These are phyloP conservation scores for Parastagonospora avenae DNA, from an alignment of 2,329 filamentous ascomycete species.

Conservation along the genomic window DNA sequence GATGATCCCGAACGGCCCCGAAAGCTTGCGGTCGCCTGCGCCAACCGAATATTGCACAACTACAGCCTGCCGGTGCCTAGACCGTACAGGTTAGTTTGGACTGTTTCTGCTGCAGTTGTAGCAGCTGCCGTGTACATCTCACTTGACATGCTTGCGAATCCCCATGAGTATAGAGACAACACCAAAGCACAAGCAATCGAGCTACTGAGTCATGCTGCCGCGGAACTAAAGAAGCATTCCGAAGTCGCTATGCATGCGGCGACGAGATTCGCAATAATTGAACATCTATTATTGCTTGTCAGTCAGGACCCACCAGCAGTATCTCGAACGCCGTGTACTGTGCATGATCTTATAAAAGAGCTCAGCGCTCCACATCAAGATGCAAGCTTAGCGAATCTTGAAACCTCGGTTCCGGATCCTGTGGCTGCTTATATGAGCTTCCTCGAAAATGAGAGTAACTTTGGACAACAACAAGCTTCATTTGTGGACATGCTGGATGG, in stretches of 20 bases:
- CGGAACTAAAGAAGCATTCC: conserved; percentile 10
- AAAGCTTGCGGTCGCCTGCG: conserved; percentile 4
- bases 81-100: conserved; percentile 11
- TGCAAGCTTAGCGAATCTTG: background rate
- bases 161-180: conserved; percentile 1
- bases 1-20: background rate
- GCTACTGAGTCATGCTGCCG: conserved; percentile 5
- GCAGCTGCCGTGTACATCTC: conserved; percentile 13
- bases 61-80: conserved; percentile 11
- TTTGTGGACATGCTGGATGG: too few relatives aligned
- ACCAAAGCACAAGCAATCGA: conserved; percentile 2
- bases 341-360: conserved; percentile 9
- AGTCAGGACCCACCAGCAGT: background rate
- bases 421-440: too few relatives aligned
- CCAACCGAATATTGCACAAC: conserved; percentile 8
- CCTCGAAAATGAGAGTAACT: too few relatives aligned
- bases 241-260: conserved; percentile 12
- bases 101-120: conserved; percentile 11
- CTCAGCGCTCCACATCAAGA: conserved; percentile 7
- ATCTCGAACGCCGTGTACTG: conserved; percentile 3
- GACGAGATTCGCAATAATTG: conserved; percentile 10
- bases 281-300: conserved; percentile 6
- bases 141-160: background rate
- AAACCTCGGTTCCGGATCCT: background rate
- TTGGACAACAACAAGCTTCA: too few relatives aligned